Percentiles rank a stretch among this genome's conserved stretches.
phyloP scores from a whole-genome alignment of 2,329 filamentous ascomycete genomes.

The Alternaria sp. region DNA sequence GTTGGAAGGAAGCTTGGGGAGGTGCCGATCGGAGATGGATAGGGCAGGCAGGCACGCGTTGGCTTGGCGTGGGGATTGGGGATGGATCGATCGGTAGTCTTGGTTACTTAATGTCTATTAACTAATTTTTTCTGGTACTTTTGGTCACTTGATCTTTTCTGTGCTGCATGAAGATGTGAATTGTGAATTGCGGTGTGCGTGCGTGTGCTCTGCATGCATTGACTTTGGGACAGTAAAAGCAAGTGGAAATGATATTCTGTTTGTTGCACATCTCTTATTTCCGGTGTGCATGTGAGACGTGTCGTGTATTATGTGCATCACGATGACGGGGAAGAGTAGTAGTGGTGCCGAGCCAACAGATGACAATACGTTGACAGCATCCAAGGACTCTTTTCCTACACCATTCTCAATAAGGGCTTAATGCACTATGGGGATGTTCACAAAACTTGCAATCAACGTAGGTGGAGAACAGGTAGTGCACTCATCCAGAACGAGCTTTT shows the following conservation, averaged over 20 bases:
- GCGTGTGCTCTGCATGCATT: neutral
- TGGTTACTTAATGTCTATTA: neutral
- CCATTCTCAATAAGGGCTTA: neutral
- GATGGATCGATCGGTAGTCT: neutral
- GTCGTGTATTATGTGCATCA: neutral
- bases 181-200: neutral
- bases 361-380: neutral
- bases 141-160: neutral
- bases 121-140: neutral
- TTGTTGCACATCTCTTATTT: neutral
- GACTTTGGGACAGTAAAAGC: neutral
- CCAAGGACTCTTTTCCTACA: neutral
- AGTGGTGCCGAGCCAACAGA: neutral
- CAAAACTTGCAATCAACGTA: neutral
- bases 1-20: neutral
- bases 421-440: neutral
- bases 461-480: neutral
- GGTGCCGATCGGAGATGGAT: neutral
- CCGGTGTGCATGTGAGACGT: neutral
- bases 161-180: neutral
- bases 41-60: constrained; percentile 4
- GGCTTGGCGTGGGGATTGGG: neutral
- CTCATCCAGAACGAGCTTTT: neutral
- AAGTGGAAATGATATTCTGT: neutral
- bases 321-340: neutral